These are phyloP conservation scores for Cinnamomum micranthum DNA, from an alignment of 164 flowering plant genomes.

Conservation along the genomic window DNA sequence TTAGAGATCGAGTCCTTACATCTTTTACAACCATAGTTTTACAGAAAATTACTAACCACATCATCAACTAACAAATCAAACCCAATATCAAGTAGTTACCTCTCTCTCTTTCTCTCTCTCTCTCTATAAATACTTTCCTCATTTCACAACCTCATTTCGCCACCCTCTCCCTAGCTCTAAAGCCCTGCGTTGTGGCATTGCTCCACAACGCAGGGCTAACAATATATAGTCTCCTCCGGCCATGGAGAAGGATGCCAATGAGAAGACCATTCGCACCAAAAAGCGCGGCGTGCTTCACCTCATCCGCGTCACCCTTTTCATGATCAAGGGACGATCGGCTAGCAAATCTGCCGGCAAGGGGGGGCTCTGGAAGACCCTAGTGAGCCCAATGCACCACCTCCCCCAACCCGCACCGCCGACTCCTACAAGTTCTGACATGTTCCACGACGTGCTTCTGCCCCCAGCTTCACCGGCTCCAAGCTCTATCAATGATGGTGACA, in stretches of 20 bases:
- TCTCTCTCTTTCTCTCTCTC: too few relatives aligned
- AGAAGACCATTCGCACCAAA: not conserved
- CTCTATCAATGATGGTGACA: not conserved
- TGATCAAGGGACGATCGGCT: not conserved
- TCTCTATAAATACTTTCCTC: too few relatives aligned
- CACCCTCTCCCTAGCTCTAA: too few relatives aligned
- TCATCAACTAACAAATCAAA: too few relatives aligned
- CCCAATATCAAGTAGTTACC: too few relatives aligned
- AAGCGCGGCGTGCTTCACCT: not conserved
- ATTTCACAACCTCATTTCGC: too few relatives aligned
- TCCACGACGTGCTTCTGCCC: constrained; percentile 17
- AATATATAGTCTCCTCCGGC: not conserved
- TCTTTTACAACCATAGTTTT: too few relatives aligned
- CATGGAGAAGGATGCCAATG: not conserved
- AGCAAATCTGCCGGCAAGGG: not conserved
- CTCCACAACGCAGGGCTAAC: too few relatives aligned
- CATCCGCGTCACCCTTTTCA: constrained; percentile 1
- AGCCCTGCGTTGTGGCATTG: too few relatives aligned
- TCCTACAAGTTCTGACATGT: not conserved
- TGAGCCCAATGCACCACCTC: constrained; percentile 47
- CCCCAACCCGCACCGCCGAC: not conserved
- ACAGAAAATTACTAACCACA: too few relatives aligned
- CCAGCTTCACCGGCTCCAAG: constrained; percentile 13
- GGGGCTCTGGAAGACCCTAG: constrained; percentile 34
- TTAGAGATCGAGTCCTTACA: too few relatives aligned